A percentile compares a stretch with the other conserved stretches of the same genome.
Evolutionary conservation across 2,329 filamentous ascomycete species (phyloP).

Genomic region (Alternaria metachromatica): DNA sequence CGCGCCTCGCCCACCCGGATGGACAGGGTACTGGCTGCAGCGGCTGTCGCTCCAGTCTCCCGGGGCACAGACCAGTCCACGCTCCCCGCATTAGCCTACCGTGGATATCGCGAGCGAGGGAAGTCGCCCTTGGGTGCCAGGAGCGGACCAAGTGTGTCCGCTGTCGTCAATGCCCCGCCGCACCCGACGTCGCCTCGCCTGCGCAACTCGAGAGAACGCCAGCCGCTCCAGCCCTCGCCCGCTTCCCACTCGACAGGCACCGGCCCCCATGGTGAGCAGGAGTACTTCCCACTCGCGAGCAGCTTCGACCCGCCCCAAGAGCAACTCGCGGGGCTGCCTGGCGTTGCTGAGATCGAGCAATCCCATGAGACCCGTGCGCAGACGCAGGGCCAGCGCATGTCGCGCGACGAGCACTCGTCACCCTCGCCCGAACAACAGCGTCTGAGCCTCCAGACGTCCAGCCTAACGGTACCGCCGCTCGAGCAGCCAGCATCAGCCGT

Average conservation of each 20-base stretch:
- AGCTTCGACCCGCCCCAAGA: slow-evolving; percentile 20
- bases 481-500: slow-evolving; percentile 43
- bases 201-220: slow-evolving; percentile 44
- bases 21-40: slow-evolving; percentile 23
- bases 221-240: slow-evolving; percentile 36
- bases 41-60: slow-evolving; percentile 5
- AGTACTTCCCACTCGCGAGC: slow-evolving; percentile 31
- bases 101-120: slow-evolving; percentile 40
- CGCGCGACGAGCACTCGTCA: slow-evolving; percentile 13
- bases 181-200: slow-evolving; percentile 43
- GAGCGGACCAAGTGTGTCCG: slow-evolving; percentile 35
- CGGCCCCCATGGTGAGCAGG: slow-evolving; percentile 29
- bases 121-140: slow-evolving; percentile 34
- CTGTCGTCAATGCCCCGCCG: slow-evolving; percentile 39
- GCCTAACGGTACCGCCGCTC: slow-evolving; percentile 35
- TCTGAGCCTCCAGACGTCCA: slow-evolving; percentile 38
- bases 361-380: slow-evolving; percentile 7
- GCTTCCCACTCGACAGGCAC: slow-evolving; percentile 24
- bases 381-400: slow-evolving; percentile 12
- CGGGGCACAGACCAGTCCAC: slow-evolving; percentile 25
- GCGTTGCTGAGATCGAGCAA: slow-evolving; percentile 4
- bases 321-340: slow-evolving; percentile 2
- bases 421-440: slow-evolving; percentile 19
- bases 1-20: slow-evolving; percentile 37
- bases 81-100: slow-evolving; percentile 40